A percentile compares a stretch with the other conserved stretches of the same genome.
These are phyloP conservation scores for Alternaria atra DNA, from an alignment of 2,329 filamentous ascomycete species.

Conservation along the genomic window DNA sequence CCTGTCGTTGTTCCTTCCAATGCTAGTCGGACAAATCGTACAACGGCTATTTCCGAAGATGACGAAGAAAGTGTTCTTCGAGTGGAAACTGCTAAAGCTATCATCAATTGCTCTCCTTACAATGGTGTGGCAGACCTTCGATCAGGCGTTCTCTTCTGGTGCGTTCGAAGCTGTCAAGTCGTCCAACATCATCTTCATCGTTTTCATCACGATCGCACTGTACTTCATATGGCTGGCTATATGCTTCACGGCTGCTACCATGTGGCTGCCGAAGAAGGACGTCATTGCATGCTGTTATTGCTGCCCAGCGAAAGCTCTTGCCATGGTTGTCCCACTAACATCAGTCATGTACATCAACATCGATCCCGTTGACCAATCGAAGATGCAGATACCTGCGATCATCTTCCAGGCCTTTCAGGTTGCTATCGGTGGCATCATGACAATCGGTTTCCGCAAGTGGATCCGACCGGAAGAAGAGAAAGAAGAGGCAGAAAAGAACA, in stretches of 20 bases:
- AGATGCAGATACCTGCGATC: slow-evolving; percentile 70
- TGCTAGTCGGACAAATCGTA: slow-evolving; percentile 68
- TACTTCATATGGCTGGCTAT: slow-evolving; percentile 70
- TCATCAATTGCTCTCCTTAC: slow-evolving; percentile 57
- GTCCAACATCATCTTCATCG: slow-evolving; percentile 70
- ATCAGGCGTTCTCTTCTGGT: slow-evolving; percentile 70
- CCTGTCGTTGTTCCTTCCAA: slow-evolving; percentile 71
- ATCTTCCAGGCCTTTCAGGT: slow-evolving; percentile 62
- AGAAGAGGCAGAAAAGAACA: slow-evolving; percentile 36
- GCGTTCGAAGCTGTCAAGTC: slow-evolving; percentile 67
- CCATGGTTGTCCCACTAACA: slow-evolving; percentile 72
- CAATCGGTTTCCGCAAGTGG: slow-evolving; percentile 55
- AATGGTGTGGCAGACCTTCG: slow-evolving; percentile 72
- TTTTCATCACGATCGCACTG: slow-evolving; percentile 72
- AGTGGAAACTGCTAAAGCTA: slow-evolving; percentile 57
- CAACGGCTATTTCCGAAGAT: slow-evolving; percentile 64
- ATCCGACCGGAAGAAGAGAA: slow-evolving; percentile 65
- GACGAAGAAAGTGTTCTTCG: slow-evolving; percentile 63
- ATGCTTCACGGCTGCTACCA: slow-evolving; percentile 64
- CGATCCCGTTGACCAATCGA: slow-evolving; percentile 63
- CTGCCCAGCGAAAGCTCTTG: slow-evolving; percentile 76
- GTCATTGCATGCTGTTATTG: slow-evolving; percentile 77
- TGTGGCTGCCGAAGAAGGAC: slow-evolving; percentile 67
- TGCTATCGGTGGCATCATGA: slow-evolving; percentile 53
- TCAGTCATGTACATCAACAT: slow-evolving; percentile 72